These are phyloP conservation scores for Mycena albidolilacea DNA, from an alignment of 768 basidiomycete species.

Conservation along the genomic window DNA sequence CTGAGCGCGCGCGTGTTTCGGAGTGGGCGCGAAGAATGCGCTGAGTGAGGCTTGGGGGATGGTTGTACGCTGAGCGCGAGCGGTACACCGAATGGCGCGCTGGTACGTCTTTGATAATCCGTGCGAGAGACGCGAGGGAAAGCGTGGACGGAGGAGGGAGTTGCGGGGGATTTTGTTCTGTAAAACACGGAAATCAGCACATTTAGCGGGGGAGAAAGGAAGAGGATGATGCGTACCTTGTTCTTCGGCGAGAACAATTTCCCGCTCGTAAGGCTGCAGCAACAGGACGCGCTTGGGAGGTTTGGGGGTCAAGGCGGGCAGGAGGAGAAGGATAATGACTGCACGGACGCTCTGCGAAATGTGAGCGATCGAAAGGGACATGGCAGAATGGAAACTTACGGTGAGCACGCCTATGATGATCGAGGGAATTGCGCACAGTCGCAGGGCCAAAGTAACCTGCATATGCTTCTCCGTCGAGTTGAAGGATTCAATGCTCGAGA, in stretches of 20 bases:
- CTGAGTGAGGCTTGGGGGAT: slow-evolving; percentile 9
- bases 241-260: slow-evolving; percentile 19
- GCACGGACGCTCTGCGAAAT: slow-evolving; percentile 16
- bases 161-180: slow-evolving; percentile 8
- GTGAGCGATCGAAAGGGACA: too few species aligned
- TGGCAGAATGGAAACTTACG: slow-evolving; percentile 4
- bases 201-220: neutral
- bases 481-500: slow-evolving; percentile 28
- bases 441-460: neutral
- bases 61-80: slow-evolving; percentile 8
- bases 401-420: slow-evolving; percentile 5
- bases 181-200: neutral
- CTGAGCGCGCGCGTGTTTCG: neutral
- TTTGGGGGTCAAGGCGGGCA: slow-evolving; percentile 7
- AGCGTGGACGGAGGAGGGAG: neutral
- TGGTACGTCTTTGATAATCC: slow-evolving; percentile 2
- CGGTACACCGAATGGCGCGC: slow-evolving; percentile 16
- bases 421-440: neutral
- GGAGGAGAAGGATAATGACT: neutral
- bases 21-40: neutral
- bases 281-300: neutral
- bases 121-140: neutral
- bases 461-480: slow-evolving; percentile 12
- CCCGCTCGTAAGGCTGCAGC: slow-evolving; percentile 2
- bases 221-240: neutral